Base-by-base conservation (phyloP, 371 early-diverging fungal genomes). In the Mucor irregularis region DNA sequence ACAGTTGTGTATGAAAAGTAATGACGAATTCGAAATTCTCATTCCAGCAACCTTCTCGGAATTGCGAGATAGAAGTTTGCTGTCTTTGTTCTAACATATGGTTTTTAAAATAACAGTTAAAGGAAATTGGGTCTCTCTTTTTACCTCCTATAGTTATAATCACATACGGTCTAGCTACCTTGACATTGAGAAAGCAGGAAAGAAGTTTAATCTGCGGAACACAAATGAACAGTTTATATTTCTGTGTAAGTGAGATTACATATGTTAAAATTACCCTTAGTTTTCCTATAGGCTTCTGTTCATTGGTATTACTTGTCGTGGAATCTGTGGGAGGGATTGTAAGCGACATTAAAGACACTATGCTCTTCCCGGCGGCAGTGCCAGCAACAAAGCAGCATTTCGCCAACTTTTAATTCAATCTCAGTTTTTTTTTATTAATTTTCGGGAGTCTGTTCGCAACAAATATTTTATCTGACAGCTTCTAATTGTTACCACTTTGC, bases 1-100 rank as follows among this genome's bases (percentile, higher is more conserved):
- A 92, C 4, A 92, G 77, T 72, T 92, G 92, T 28, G 81, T 78
- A 56, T 92, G 92, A 46, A 85, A 90, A 5, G 83, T 83, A 7
- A 92, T 86, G 1, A 61, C 58, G 26, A 92, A 82, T 58, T 90
- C 88, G 61, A 92, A 92, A 1, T 80, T 78, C 54, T 55, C 89
- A 57, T 88, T 83, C 91, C 92, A 91, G 26, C 74, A 68, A 17
- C 90, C 89, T 24, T 83, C 79, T 5, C 78, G 49, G 25, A 65
- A 63, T 39, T 85, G 82, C 1, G 88, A 85, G 13, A 78, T 75
- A 0, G 90, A 85, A 0, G 92, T 86, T 58, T 86, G 82, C 55
- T 69, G 85, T 14, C 56, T 50, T 61, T 87, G 87, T 56, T 91
- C 90, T 86, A 10, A 33, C 28, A 28, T 26, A 25, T 34, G 4